These are phyloP conservation scores for Yamadazyma dendronema DNA, from an alignment of 1,139 yeast genomes.

Conservation along the genomic window DNA sequence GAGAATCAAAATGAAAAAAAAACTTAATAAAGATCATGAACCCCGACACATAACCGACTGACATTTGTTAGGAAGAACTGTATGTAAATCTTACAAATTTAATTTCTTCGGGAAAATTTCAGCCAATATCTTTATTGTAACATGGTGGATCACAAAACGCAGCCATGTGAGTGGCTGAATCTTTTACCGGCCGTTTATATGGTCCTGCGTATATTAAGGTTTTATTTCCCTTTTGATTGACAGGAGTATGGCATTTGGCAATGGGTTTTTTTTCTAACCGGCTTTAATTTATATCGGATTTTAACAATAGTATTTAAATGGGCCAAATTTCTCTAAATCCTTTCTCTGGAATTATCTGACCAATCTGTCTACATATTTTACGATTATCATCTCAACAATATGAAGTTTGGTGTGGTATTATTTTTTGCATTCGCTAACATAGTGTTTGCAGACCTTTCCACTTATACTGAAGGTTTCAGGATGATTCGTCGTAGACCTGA, in stretches of 20 bases:
- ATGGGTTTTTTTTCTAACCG: background rate
- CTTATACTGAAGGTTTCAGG: slow-evolving; percentile 12
- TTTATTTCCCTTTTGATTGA: background rate
- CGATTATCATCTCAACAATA: too few species aligned
- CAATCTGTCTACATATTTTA: background rate
- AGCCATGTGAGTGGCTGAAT: background rate
- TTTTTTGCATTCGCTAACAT: background rate
- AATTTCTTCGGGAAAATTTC: background rate
- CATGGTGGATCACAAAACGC: background rate
- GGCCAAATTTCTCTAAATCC: background rate
- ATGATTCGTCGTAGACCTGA: slow-evolving; percentile 17
- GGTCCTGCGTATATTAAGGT: background rate
- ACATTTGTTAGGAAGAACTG: too few species aligned
- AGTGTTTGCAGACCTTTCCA: slow-evolving; percentile 3
- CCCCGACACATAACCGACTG: too few species aligned
- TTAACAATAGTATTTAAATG: background rate
- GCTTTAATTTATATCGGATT: background rate
- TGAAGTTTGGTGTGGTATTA: background rate
- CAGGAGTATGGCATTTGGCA: background rate
- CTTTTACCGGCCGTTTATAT: background rate
- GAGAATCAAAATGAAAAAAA: background rate
- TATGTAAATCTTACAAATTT: too few species aligned
- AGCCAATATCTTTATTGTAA: background rate
- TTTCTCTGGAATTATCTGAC: background rate
- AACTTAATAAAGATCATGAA: background rate